These are phyloP conservation scores for Solanum pinnatisectum DNA, from an alignment of 257 asterid genomes.

Conservation along the genomic window DNA sequence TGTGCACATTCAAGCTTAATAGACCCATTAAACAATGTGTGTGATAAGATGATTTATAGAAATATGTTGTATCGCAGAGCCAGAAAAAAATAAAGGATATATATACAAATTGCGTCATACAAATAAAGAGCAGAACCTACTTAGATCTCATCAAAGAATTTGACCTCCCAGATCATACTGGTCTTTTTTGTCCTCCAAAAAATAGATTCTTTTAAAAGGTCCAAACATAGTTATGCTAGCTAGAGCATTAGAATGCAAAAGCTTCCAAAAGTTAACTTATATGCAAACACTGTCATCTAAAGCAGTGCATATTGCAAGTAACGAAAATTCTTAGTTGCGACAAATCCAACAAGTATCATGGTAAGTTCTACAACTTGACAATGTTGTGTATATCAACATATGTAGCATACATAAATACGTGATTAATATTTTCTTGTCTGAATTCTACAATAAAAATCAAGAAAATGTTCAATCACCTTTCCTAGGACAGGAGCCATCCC, in stretches of 20 bases:
- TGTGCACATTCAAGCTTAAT: not conserved
- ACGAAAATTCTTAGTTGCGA: not conserved
- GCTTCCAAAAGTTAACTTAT: not conserved
- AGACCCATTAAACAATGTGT: not conserved
- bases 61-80: not conserved
- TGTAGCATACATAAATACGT: not conserved
- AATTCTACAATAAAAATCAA: not conserved
- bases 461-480: conserved; percentile 32
- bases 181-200: not conserved
- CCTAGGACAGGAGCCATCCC: conserved; percentile 92
- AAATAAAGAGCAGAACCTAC: not conserved
- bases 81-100: not conserved
- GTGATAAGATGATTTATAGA: not conserved
- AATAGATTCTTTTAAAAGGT: not conserved
- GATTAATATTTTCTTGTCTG: not conserved
- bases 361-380: not conserved
- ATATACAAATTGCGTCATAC: not conserved
- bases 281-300: not conserved
- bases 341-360: not conserved
- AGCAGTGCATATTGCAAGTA: not conserved
- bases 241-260: not conserved
- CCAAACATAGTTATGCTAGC: not conserved
- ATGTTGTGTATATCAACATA: not conserved
- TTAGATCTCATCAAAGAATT: not conserved
- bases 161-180: not conserved